Conservation (phyloP, 495 filamentous ascomycete species). For the Penicillium arizonense region DNA sequence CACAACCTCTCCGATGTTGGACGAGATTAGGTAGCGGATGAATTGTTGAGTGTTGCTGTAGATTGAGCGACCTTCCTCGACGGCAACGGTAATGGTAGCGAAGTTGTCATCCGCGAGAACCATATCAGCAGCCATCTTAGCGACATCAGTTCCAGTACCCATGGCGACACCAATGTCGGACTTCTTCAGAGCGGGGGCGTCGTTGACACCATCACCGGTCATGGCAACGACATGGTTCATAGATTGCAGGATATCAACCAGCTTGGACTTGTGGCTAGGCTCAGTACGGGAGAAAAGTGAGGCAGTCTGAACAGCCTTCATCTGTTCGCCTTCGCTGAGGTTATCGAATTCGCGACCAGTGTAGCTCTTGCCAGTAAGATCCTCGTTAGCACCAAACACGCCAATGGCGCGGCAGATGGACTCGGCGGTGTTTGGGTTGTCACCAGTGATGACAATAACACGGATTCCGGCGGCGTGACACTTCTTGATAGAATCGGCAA, state of each 20-base stretch:
- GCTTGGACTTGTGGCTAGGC: constrained; percentile 89
- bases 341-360: constrained; percentile 94
- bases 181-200: constrained; percentile 97
- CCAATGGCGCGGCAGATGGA: constrained; percentile 97
- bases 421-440: constrained; percentile 96
- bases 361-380: constrained; percentile 88
- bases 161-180: constrained; percentile 98
- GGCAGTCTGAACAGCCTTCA: constrained; percentile 79
- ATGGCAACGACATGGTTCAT: constrained; percentile 95
- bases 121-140: constrained; percentile 97
- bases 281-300: constrained; percentile 97
- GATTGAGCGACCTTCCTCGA: constrained; percentile 96
- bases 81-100: constrained; percentile 92
- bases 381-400: constrained; percentile 79
- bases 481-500: constrained; percentile 77
- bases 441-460: constrained; percentile 96
- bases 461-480: constrained; percentile 93
- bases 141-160: constrained; percentile 97
- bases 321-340: constrained; percentile 73
- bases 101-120: constrained; percentile 99
- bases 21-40: constrained; percentile 98
- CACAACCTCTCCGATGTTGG: constrained; percentile 98
- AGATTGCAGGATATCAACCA: constrained; percentile 94
- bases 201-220: constrained; percentile 99
- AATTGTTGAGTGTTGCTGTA: constrained; percentile 99